Evolutionary conservation across 208 protist species (phyloP).

Genomic region (Acanthamoeba quina): DNA sequence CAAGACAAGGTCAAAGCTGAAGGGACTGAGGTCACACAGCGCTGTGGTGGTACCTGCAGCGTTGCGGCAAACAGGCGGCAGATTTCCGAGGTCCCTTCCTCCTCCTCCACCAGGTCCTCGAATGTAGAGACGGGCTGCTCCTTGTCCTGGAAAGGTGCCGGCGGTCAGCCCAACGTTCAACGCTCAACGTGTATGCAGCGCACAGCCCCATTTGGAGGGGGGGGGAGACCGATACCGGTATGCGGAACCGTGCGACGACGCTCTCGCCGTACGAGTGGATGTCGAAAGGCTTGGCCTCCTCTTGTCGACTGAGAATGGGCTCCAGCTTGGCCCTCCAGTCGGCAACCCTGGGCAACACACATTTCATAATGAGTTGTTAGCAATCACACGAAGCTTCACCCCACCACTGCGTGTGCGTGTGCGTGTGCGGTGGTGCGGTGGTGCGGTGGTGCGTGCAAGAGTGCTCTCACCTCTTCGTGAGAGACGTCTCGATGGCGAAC

Average conservation of each 20-base stretch:
- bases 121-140: slow-evolving; percentile 26
- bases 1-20: background rate
- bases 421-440: background rate
- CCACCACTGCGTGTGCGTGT: background rate
- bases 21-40: background rate
- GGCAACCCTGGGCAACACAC: slow-evolving; percentile 42
- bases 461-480: background rate
- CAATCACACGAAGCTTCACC: background rate
- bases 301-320: slow-evolving; percentile 78
- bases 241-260: slow-evolving; percentile 69
- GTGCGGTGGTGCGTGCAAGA: background rate
- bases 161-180: background rate
- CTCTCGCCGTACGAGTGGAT: slow-evolving; percentile 78
- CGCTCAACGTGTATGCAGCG: background rate
- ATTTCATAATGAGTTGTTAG: slow-evolving; percentile 8
- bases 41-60: slow-evolving; percentile 5
- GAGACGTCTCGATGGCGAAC: slow-evolving; percentile 61
- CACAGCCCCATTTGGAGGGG: background rate
- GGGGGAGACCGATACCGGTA: background rate
- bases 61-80: slow-evolving; percentile 68
- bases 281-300: slow-evolving; percentile 76
- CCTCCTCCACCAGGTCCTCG: slow-evolving; percentile 34
- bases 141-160: background rate
- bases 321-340: slow-evolving; percentile 80
- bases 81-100: slow-evolving; percentile 50